These are phyloP conservation scores for Crithidia sp. DNA, from an alignment of 208 protist species.

Conservation along the genomic window DNA sequence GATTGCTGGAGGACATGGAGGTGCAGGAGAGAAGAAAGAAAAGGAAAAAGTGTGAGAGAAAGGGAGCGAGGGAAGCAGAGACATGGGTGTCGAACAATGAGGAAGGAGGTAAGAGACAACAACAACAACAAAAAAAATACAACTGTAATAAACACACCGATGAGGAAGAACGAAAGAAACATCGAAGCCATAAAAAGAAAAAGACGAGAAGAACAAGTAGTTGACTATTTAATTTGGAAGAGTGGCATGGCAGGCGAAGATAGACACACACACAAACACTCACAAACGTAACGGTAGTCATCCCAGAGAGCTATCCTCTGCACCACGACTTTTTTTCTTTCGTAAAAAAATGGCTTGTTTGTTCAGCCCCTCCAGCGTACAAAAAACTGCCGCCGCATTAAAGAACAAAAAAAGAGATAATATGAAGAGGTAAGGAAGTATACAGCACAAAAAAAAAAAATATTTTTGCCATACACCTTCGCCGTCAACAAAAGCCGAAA, in stretches of 20 bases:
- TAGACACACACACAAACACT: conserved; percentile 1
- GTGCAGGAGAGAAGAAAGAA: conserved; percentile 5
- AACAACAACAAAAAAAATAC: too few relatives aligned
- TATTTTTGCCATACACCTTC: conserved; percentile 1
- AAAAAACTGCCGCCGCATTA: too few relatives aligned
- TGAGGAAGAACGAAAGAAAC: not conserved
- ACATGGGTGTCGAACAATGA: too few relatives aligned
- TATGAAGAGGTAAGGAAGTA: not conserved
- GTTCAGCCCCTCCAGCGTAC: too few relatives aligned
- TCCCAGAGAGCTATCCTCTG: too few relatives aligned
- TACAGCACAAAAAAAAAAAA: not conserved
- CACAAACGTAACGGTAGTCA: not conserved
- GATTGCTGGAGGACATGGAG: not conserved
- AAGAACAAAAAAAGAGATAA: conserved; percentile 11
- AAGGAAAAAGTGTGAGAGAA: conserved; percentile 1
- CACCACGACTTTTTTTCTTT: too few relatives aligned
- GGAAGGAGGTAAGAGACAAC: too few relatives aligned
- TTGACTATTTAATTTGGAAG: not conserved
- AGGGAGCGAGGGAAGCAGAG: too few relatives aligned
- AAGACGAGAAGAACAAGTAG: not conserved
- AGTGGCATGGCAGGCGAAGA: not conserved
- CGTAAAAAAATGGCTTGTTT: too few relatives aligned
- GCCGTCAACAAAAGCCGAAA: not conserved
- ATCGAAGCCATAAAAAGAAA: not conserved
- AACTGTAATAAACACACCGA: too few relatives aligned